These are phyloP conservation scores for Parmelia sp. DNA, from an alignment of 495 filamentous ascomycete genomes.

Conservation along the genomic window DNA sequence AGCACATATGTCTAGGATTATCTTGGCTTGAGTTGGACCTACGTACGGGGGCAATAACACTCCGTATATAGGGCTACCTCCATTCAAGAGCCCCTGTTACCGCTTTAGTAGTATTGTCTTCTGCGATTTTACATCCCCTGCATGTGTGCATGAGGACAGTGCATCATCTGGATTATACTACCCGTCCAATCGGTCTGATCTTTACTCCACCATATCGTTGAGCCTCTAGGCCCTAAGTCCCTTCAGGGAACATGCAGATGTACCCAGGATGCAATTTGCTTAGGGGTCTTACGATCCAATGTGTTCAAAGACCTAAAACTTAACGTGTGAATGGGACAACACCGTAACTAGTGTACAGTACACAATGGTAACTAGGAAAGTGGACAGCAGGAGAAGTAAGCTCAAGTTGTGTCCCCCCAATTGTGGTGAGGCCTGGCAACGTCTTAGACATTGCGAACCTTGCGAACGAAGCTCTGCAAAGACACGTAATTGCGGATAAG, in stretches of 20 bases:
- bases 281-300: too few species aligned
- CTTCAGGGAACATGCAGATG: too few species aligned
- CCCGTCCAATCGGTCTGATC: neutral
- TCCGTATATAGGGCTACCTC: neutral
- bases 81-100: neutral
- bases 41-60: neutral
- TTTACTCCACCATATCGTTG: neutral
- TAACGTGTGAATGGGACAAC: too few species aligned
- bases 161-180: neutral
- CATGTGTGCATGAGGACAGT: neutral
- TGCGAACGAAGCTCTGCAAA: neutral
- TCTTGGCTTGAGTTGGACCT: neutral
- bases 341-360: too few species aligned
- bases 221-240: neutral
- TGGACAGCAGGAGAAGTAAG: too few species aligned
- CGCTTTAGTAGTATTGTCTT: neutral
- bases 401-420: too few species aligned
- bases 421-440: too few species aligned
- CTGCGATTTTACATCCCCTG: neutral
- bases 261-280: too few species aligned
- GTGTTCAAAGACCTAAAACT: too few species aligned
- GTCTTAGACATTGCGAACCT: too few species aligned
- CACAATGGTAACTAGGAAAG: too few species aligned
- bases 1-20: too few species aligned
- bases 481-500: neutral